These are phyloP conservation scores for Didymella arachidicola DNA, from an alignment of 2,329 filamentous ascomycete species.

Conservation along the genomic window DNA sequence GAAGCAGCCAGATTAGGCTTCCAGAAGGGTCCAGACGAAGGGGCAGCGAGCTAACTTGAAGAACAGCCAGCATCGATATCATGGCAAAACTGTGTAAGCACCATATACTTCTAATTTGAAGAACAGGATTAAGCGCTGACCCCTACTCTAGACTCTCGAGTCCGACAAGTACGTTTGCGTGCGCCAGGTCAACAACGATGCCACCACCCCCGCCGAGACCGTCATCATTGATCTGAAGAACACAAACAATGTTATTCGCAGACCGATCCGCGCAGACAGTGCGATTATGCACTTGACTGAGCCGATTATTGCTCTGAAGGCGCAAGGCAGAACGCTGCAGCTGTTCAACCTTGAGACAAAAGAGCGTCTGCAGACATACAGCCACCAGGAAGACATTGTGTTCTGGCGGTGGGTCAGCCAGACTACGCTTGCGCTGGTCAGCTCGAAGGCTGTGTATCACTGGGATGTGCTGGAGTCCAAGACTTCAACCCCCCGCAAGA, in stretches of 20 bases:
- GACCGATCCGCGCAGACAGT: slow-evolving; percentile 98
- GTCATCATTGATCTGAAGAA: slow-evolving; percentile 99
- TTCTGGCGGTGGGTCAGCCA: slow-evolving; percentile 99
- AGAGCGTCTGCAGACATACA: slow-evolving; percentile 94
- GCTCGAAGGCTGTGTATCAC: slow-evolving; percentile 89
- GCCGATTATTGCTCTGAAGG: slow-evolving; percentile 96
- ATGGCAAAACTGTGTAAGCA: slow-evolving; percentile 84
- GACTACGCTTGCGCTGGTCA: slow-evolving; percentile 85
- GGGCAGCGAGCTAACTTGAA: slow-evolving; percentile 40
- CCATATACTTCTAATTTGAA: background rate
- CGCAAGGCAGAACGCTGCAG: slow-evolving; percentile 91
- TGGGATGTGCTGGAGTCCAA: slow-evolving; percentile 94
- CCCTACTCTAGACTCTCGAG: slow-evolving; percentile 79
- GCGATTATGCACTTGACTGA: slow-evolving; percentile 99
- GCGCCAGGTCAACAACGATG: slow-evolving; percentile 84
- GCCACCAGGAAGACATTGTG: slow-evolving; percentile 95
- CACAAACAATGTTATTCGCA: slow-evolving; percentile 90
- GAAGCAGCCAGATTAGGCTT: slow-evolving; percentile 21
- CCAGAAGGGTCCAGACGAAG: slow-evolving; percentile 24
- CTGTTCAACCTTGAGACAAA: slow-evolving; percentile 96
- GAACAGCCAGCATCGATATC: slow-evolving; percentile 74
- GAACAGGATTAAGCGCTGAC: slow-evolving; percentile 29
- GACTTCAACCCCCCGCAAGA: slow-evolving; percentile 79
- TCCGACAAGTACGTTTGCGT: slow-evolving; percentile 97
- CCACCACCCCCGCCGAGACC: slow-evolving; percentile 85